phyloP scores from a whole-genome alignment of 2,329 filamentous ascomycete species.

The Cryoendolithus antarcticus region DNA sequence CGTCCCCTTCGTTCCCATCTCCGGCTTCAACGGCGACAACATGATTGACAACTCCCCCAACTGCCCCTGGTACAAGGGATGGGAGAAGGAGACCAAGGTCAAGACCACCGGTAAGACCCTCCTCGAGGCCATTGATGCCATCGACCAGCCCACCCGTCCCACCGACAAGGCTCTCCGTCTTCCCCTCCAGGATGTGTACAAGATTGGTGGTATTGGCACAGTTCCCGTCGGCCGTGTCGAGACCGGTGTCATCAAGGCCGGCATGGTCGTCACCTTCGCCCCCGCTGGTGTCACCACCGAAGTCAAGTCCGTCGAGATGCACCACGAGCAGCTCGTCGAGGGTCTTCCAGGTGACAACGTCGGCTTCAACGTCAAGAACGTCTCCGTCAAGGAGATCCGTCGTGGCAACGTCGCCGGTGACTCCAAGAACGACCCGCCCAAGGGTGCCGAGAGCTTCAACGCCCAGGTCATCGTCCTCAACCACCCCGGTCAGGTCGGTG shows the following conservation, averaged over 20 bases:
- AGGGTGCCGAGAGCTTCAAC: slow-evolving; percentile 85
- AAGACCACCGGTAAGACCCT: slow-evolving; percentile 93
- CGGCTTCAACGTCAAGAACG: slow-evolving; percentile 99
- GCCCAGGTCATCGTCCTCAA: slow-evolving; percentile 99
- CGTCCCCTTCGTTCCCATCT: slow-evolving; percentile 98
- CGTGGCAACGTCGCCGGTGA: slow-evolving; percentile 99
- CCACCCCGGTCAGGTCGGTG: slow-evolving; percentile 99
- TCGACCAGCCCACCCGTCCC: slow-evolving; percentile 84
- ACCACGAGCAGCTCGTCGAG: slow-evolving; percentile 96
- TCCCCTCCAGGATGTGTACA: slow-evolving; percentile 99
- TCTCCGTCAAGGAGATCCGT: slow-evolving; percentile 99
- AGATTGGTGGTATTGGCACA: slow-evolving; percentile 99
- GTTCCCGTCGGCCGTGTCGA: slow-evolving; percentile 99
- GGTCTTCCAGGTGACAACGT: slow-evolving; percentile 99
- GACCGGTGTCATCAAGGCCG: slow-evolving; percentile 83
- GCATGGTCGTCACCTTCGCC: slow-evolving; percentile 95
- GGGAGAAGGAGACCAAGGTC: slow-evolving; percentile 95
- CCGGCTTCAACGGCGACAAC: slow-evolving; percentile 99
- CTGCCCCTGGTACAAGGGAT: slow-evolving; percentile 99
- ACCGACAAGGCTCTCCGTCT: slow-evolving; percentile 99
- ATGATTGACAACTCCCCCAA: slow-evolving; percentile 84
- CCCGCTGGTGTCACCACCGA: slow-evolving; percentile 99
- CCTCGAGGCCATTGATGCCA: slow-evolving; percentile 95
- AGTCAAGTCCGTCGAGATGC: slow-evolving; percentile 99
- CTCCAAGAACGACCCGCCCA: slow-evolving; percentile 98